Evolutionary conservation across 371 early-diverging fungal species (phyloP).

Genomic region (Rhizopus arrhizus): DNA sequence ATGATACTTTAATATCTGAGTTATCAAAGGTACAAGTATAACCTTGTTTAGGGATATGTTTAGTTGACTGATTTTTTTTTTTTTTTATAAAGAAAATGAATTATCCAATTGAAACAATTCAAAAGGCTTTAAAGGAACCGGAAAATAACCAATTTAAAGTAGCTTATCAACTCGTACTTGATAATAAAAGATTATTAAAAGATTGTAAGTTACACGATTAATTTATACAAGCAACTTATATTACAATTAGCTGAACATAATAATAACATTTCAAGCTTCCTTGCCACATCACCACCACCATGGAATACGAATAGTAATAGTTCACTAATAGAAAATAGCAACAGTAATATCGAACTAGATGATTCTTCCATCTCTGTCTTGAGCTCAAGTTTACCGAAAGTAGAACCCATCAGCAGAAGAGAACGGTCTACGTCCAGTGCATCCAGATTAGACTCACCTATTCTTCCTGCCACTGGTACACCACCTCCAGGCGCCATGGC

Average conservation of each 20-base stretch:
- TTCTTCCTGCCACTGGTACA: conserved; percentile 40
- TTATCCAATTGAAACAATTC: conserved; percentile 68
- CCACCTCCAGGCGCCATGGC: conserved; percentile 51
- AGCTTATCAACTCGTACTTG: conserved; percentile 89
- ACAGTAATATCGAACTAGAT: conserved; percentile 18
- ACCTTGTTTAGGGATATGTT: neutral
- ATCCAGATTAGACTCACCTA: conserved; percentile 32
- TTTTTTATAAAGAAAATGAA: conserved; percentile 70
- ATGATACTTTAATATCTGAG: conserved; percentile 77
- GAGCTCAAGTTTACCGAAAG: conserved; percentile 67
- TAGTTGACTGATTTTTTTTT: neutral
- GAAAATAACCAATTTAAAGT: conserved; percentile 93
- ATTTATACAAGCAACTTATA: too few species aligned
- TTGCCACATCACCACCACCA: conserved; percentile 68
- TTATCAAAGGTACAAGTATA: conserved; percentile 61
- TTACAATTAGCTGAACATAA: conserved; percentile 40
- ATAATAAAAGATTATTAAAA: conserved; percentile 75
- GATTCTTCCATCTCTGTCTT: conserved; percentile 67
- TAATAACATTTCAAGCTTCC: conserved; percentile 58
- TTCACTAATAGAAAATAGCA: conserved; percentile 14
- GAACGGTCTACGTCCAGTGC: conserved; percentile 30
- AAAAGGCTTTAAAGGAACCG: conserved; percentile 70
- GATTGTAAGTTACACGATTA: conserved; percentile 53
- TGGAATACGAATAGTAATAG: conserved; percentile 56
- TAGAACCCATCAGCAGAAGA: conserved; percentile 28